Conservation (phyloP, 148 eudicot genomes). For the Nepenthes mirabilis region DNA sequence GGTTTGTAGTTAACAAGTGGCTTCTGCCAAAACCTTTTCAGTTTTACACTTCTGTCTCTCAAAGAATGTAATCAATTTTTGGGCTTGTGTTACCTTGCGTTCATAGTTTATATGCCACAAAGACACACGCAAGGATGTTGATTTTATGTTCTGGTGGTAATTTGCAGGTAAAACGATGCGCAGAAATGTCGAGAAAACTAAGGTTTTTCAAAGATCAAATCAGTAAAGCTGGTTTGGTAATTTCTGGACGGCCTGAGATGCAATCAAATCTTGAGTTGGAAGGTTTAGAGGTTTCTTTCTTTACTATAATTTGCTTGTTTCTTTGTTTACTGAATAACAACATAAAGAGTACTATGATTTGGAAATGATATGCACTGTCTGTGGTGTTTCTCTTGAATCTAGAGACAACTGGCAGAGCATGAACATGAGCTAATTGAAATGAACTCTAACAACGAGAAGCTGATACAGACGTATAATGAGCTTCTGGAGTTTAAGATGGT, state of each 20-base stretch:
- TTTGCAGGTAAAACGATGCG: slow-evolving; percentile 90
- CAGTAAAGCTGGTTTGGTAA: slow-evolving; percentile 57
- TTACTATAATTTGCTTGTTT: slow-evolving; percentile 1
- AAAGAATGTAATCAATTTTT: background rate
- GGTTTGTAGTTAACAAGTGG: too few relatives aligned
- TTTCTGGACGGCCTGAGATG: slow-evolving; percentile 49
- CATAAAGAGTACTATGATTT: background rate
- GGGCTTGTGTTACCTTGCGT: background rate
- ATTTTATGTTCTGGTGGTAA: background rate
- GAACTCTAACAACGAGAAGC: slow-evolving; percentile 82
- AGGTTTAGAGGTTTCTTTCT: slow-evolving; percentile 69
- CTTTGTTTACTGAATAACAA: slow-evolving; percentile 4
- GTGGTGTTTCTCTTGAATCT: slow-evolving; percentile 11
- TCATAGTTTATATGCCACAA: background rate
- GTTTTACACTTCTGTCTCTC: too few relatives aligned
- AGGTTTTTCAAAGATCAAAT: slow-evolving; percentile 95
- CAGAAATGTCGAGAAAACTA: slow-evolving; percentile 96
- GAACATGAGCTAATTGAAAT: slow-evolving; percentile 91
- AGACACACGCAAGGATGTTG: background rate
- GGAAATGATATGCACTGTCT: background rate
- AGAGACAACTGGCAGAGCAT: slow-evolving; percentile 82
- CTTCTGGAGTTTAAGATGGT: slow-evolving; percentile 94
- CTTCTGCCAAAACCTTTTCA: too few relatives aligned
- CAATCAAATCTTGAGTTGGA: slow-evolving; percentile 74
- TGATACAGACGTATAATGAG: slow-evolving; percentile 71